Evolutionary conservation across 805 yeast genomes (phyloP).

Genomic region (Scheffersomyces lignosus): DNA sequence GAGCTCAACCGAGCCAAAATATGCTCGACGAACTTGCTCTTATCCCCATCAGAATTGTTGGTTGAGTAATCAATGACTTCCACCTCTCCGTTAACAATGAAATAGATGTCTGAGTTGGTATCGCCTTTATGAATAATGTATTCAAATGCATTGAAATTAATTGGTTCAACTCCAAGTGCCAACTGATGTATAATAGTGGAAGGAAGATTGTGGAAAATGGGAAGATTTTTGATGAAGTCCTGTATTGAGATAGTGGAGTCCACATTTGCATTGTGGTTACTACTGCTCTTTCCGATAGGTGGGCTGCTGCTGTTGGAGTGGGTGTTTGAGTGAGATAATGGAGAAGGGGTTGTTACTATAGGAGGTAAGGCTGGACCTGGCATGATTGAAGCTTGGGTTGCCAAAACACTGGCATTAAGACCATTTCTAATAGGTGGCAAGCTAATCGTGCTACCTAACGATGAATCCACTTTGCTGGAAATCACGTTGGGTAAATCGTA

Average conservation of each 20-base stretch:
- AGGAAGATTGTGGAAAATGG: conserved; percentile 60
- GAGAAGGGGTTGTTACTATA: conserved; percentile 16
- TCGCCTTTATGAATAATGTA: conserved; percentile 61
- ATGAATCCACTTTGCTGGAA: conserved; percentile 9
- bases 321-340: conserved; percentile 14
- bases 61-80: conserved; percentile 51
- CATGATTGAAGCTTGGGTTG: conserved; percentile 9
- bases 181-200: conserved; percentile 59
- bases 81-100: conserved; percentile 67
- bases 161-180: conserved; percentile 63
- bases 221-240: conserved; percentile 56
- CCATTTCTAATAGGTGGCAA: conserved; percentile 7
- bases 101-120: conserved; percentile 61
- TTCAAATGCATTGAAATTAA: conserved; percentile 54
- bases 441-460: too few relatives aligned
- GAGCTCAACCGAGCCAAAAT: conserved; percentile 58
- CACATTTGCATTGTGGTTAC: conserved; percentile 28
- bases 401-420: conserved; percentile 11
- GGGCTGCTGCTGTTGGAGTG: conserved; percentile 8
- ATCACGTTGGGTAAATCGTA: conserved; percentile 36
- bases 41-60: conserved; percentile 6
- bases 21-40: conserved; percentile 26
- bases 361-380: conserved; percentile 18
- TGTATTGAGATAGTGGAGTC: conserved; percentile 59
- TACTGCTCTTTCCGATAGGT: too few relatives aligned